Base-by-base conservation (phyloP, 805 yeast species). In the Saturnispora hagleri region DNA sequence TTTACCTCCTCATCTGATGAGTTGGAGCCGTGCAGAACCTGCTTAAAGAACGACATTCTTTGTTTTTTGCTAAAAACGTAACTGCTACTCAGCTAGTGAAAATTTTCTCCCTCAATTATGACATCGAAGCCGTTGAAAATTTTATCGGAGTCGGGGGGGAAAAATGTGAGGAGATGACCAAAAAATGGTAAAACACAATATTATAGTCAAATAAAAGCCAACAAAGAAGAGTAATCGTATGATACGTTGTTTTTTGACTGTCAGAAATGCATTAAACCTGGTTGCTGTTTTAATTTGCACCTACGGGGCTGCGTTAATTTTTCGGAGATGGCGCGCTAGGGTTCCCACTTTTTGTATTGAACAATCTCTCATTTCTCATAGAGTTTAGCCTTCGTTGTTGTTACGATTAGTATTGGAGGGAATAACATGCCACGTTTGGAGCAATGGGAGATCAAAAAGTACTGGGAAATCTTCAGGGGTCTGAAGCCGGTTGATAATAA, bases 391-490 rank as follows among this genome's bases (percentile, higher is more conserved):
- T 18, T 38, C 26, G 20, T 38, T 38, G 42, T 38, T 38, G 13
- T 38, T 38, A 5, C 20, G 5, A 17, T 17, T 18, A 38, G 22
- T 18, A 38, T 38, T 38, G 24, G 24, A 9, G 13, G 42, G 42
- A 18, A 18, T 38, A 38, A 20, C 35, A 65, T 65, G 67, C 89
- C 91, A 26, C 81, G 86, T 56, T 70, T 89, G 55, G 96, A 89
- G 67, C 93, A 89, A 60, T 89, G 96, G 86, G 99, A 93, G 69
- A 89, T 90, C 61, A 86, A 89, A 63, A 91, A 91, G 71, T 93
- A 89, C 74, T 93, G 99, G 99, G 96, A 93, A 69, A 90, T 93
- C 46, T 93, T 93, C 73, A 81, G 84, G 57, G 96, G 97, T 13
- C 78, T 93, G 61, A 79, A 80, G 57, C 99, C 99, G 0, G 80